Percentiles rank a stretch among this genome's conserved stretches.
Conservation (phyloP, 106 monocot genomes). For the Narthecium ossifragum region DNA sequence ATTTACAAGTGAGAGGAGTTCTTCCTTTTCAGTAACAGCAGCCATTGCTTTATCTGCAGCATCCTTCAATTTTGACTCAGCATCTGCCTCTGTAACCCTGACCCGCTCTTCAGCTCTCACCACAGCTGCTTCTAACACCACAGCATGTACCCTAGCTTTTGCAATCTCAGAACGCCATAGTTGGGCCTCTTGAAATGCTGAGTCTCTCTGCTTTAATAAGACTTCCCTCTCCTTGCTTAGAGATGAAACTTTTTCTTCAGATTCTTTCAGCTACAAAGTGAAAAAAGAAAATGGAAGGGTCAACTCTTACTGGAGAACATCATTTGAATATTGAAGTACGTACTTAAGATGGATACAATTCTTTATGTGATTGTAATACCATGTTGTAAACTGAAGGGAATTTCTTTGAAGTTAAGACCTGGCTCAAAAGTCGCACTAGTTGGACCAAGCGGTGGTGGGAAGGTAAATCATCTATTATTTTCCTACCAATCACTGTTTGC, state of each 20-base stretch:
- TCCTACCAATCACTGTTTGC: conserved; percentile 4
- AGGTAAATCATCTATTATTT: conserved; percentile 14
- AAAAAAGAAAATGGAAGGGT: no score
- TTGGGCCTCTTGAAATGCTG: conserved; percentile 79
- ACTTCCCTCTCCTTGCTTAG: conserved; percentile 56
- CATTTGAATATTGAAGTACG: no score
- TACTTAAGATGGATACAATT: no score
- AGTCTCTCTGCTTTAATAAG: conserved; percentile 67
- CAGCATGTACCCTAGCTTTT: conserved; percentile 87
- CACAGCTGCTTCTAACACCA: conserved; percentile 82
- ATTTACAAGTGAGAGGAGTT: conserved; percentile 64
- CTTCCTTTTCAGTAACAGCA: conserved; percentile 80
- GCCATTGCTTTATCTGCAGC: conserved; percentile 46
- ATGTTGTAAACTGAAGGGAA: conserved; percentile 71
- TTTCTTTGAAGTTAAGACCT: conserved; percentile 74
- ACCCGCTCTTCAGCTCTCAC: conserved; percentile 87
- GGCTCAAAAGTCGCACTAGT: conserved; percentile 74
- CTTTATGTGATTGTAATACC: no score
- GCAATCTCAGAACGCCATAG: conserved; percentile 91
- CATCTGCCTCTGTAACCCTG: conserved; percentile 65
- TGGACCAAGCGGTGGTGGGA: conserved; percentile 90
- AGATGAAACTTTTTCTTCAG: conserved; percentile 44
- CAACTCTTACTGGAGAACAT: no score
- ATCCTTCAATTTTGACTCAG: conserved; percentile 52
- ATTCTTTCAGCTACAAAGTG: conserved; percentile 58